A percentile compares a stretch with the other conserved stretches of the same genome.
Evolutionary conservation across 2,329 filamentous ascomycete genomes (phyloP).

Genomic region (Paracoccidioides lutzii): DNA sequence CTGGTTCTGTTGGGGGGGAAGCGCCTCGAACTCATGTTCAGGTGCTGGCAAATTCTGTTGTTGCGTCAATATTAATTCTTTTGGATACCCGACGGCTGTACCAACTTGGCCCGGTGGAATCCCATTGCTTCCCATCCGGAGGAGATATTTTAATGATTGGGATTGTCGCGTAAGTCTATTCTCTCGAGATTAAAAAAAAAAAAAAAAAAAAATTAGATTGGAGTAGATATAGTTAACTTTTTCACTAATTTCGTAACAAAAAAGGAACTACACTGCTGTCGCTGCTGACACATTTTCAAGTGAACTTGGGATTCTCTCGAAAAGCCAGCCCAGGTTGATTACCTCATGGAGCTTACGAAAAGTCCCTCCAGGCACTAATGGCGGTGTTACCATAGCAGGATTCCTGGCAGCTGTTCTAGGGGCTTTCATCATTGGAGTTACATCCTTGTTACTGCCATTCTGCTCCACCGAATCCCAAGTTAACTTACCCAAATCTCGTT

Average conservation of each 20-base stretch:
- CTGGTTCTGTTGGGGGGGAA: slow-evolving; percentile 61
- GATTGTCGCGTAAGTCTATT: slow-evolving; percentile 26
- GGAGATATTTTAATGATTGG: slow-evolving; percentile 28
- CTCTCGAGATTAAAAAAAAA: neutral
- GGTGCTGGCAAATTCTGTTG: slow-evolving; percentile 77
- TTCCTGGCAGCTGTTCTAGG: slow-evolving; percentile 62
- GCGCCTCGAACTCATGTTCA: slow-evolving; percentile 73
- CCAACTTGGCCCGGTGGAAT: slow-evolving; percentile 8
- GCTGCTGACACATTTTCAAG: slow-evolving; percentile 90
- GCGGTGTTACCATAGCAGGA: slow-evolving; percentile 69
- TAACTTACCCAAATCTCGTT: slow-evolving; percentile 14
- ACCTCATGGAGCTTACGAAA: slow-evolving; percentile 62
- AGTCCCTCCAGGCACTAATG: slow-evolving; percentile 86
- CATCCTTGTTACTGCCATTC: slow-evolving; percentile 57
- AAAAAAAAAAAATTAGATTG: too few relatives aligned
- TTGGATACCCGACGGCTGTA: slow-evolving; percentile 36
- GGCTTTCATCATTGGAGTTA: slow-evolving; percentile 55
- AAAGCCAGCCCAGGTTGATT: slow-evolving; percentile 64
- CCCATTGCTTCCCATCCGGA: slow-evolving; percentile 28
- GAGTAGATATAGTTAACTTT: neutral
- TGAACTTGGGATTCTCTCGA: slow-evolving; percentile 83
- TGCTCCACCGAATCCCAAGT: slow-evolving; percentile 32
- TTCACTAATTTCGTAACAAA: neutral
- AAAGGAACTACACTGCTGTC: slow-evolving; percentile 72
- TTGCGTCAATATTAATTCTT: slow-evolving; percentile 54